phyloP scores from a whole-genome alignment of 2,329 filamentous ascomycete genomes.

The Aspergillus tanneri region DNA sequence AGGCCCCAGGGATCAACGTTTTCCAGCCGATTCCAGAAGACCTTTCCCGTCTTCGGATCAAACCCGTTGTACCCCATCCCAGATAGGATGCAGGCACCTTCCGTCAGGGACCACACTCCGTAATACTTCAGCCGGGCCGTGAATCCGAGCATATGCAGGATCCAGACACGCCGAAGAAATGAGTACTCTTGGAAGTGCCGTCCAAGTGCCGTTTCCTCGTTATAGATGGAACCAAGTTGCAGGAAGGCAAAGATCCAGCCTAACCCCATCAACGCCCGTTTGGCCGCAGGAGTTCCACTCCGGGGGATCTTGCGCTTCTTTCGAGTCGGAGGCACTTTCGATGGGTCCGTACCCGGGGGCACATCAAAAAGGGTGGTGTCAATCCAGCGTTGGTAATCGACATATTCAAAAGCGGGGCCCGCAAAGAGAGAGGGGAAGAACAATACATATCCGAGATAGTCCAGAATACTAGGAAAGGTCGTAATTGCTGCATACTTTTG shows the following conservation, averaged over 20 bases:
- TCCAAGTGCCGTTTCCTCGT: constrained; percentile 61
- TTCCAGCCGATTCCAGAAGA: constrained; percentile 84
- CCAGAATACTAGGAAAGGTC: constrained; percentile 70
- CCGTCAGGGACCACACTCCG: constrained; percentile 88
- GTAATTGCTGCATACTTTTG: constrained; percentile 79
- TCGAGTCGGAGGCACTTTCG: constrained; percentile 79
- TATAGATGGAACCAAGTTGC: constrained; percentile 67
- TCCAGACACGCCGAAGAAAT: constrained; percentile 71
- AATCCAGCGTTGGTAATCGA: constrained; percentile 88
- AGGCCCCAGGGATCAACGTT: constrained; percentile 86
- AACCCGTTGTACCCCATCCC: constrained; percentile 94
- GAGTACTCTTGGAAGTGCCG: constrained; percentile 65
- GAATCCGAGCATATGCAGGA: constrained; percentile 80
- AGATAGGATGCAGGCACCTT: constrained; percentile 89
- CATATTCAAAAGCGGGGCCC: constrained; percentile 91
- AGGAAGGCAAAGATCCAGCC: constrained; percentile 79
- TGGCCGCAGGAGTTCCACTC: constrained; percentile 78
- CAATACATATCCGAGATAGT: constrained; percentile 86
- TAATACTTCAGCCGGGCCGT: constrained; percentile 91
- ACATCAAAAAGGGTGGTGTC: constrained; percentile 93
- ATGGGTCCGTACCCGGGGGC: constrained; percentile 74
- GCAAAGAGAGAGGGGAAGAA: constrained; percentile 92
- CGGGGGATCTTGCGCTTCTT: constrained; percentile 91
- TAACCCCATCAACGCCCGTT: constrained; percentile 72
- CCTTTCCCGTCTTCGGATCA: constrained; percentile 77